Base-by-base conservation (phyloP, 306 rosid species). In the Purshia tridentata region DNA sequence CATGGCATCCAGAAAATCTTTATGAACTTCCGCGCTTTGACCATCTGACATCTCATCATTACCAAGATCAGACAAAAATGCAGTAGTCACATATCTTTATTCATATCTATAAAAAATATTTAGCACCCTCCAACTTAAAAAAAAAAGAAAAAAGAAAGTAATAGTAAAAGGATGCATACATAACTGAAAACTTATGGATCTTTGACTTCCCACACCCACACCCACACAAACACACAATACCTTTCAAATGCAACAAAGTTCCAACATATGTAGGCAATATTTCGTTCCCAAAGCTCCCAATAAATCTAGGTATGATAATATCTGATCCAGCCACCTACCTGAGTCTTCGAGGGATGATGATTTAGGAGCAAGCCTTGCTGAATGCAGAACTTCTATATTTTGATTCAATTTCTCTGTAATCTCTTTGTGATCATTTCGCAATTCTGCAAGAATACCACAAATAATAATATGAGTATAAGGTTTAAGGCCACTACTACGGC, bases 401-500 rank as follows among this genome's bases (percentile, higher is more conserved):
- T 68, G 87, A 82, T 88, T 76, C 41, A 94, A 84, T 80, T 91
- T 89, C 72, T 88, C 94, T 20, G 95, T 86, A 39, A 86, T 72
- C 77, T 81, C 92, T 37, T n/a, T 71, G 76, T 94, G 88, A 70
- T 94, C 97, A 84, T 80, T 88, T 18, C 85, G 90, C 86, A 91
- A 79, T 83, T 86, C 98, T 91, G 79, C 73, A 82, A 12, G 65
- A 35, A 37, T 63, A 57, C 19, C 23, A 46, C 3, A 42, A 83
- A 66, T 46, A 29, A 60, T 22, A 8, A 56, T 18, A 59, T 65
- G 10, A 45, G 19, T 52, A 73, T 47, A 13, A 50, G 9, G 19
- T 72, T 4, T 46, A 42, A 72, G 22, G 48, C 65, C 37, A 49
- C 13, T 9, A 35, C 72, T 35, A 40, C 72, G 44, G 15, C 53